Conservation (phyloP, 192 early-diverging fungal genomes). For the Umbelopsis sp. region DNA sequence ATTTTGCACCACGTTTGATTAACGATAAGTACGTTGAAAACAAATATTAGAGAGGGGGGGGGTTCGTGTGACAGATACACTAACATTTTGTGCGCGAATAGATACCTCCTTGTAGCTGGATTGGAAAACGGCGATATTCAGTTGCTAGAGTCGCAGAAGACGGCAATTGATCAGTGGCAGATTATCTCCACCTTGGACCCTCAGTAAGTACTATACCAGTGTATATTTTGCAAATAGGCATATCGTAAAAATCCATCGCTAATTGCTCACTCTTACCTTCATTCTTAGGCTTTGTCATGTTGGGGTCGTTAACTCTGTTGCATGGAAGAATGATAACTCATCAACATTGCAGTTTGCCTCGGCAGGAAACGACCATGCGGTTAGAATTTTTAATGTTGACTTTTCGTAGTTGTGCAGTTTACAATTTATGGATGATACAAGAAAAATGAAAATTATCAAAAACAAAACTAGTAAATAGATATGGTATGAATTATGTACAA, state of each 20-base stretch:
- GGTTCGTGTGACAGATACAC: neutral
- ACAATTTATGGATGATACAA: neutral
- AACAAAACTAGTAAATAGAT: too few species aligned
- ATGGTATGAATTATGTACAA: neutral
- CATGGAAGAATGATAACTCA: constrained; percentile 58
- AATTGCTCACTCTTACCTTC: neutral
- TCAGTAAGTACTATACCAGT: constrained; percentile 56
- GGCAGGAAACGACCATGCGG: constrained; percentile 73
- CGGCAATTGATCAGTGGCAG: constrained; percentile 34
- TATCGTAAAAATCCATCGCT: too few species aligned
- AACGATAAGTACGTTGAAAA: constrained; percentile 32
- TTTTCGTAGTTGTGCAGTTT: constrained; percentile 6
- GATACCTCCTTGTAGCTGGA: constrained; percentile 78
- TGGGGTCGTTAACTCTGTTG: constrained; percentile 58
- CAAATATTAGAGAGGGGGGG: neutral
- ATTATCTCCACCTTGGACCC: constrained; percentile 39
- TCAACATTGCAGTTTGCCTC: constrained; percentile 61
- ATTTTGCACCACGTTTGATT: constrained; percentile 61
- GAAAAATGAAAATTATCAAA: neutral
- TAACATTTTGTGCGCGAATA: constrained; percentile 21
- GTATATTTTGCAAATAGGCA: too few species aligned
- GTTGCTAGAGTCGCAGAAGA: constrained; percentile 46
- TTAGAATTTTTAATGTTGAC: constrained; percentile 62
- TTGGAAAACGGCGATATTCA: constrained; percentile 80
- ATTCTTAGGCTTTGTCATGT: constrained; percentile 49